Base-by-base conservation (phyloP, 148 eudicot genomes). In the Rhododendron mucronatum region DNA sequence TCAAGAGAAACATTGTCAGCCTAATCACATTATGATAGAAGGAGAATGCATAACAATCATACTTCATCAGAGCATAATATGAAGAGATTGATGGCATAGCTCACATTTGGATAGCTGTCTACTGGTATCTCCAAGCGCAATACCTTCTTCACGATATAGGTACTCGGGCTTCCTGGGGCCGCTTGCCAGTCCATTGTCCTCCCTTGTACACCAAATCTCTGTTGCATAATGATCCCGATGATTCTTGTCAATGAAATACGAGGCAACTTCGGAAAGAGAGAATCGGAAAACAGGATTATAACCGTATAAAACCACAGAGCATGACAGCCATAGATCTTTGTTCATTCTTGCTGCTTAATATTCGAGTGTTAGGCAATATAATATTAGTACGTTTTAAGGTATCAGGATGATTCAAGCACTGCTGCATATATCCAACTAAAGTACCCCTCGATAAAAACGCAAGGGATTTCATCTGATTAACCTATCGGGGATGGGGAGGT, bases 111-210 rank as follows among this genome's bases (percentile, higher is more conserved):
- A 83, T 81, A 91, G 88, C 87, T 90, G 85, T 86, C 91, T 10
- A 91, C 93, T 14, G 93, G 91, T 80, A 91, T 90, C n/a, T 91
- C 93, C 87, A 91, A 89, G 81, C 93, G 91, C 84, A 91, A 55
- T 13, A 89, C 63, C 48, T 86, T 87, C 89, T 91, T 91, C 74
- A 83, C 89, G 4, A 88, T 55, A 37, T 57, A 87, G 21, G 91
- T 63, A 82, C 89, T 87, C 21, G 93, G 90, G 88, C 89, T 90
- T 87, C 90, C 91, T n/a, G 89, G 90, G 76, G 89, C 84, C 26
- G 83, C 84, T 86, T 87, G 89, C 93, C 92, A 91, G 84, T 91
- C 90, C 84, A 90, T 89, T 65, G 86, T 30, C 87, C 84, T 61
- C 45, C 90, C 91, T 78, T 89, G 91, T 69, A 86, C 88, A 74